Evolutionary conservation across 2,329 filamentous ascomycete genomes (phyloP).

Genomic region (Aschersonia sp.): DNA sequence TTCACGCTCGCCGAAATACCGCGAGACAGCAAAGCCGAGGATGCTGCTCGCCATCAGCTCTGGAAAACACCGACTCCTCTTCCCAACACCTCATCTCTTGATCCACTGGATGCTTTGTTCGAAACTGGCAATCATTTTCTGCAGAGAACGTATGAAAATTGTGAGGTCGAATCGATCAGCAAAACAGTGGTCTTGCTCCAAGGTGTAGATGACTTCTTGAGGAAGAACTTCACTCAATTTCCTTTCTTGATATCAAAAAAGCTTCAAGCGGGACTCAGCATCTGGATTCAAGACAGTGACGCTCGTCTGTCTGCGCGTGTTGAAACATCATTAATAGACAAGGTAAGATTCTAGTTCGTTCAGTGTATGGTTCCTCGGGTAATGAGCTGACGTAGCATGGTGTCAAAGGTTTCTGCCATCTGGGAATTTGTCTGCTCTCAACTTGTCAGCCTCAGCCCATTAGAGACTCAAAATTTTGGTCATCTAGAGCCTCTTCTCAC

Average conservation of each 20-base stretch:
- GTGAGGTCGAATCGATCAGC: not conserved
- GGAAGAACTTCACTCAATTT: not conserved
- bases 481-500: conserved; percentile 40
- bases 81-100: conserved; percentile 26
- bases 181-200: conserved; percentile 11
- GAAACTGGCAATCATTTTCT: conserved; percentile 40
- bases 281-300: conserved; percentile 49
- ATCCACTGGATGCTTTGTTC: conserved; percentile 56
- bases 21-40: conserved; percentile 46
- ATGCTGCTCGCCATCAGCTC: conserved; percentile 48
- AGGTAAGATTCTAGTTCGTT: not conserved
- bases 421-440: conserved; percentile 35
- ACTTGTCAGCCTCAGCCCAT: conserved; percentile 18
- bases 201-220: conserved; percentile 23
- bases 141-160: conserved; percentile 34
- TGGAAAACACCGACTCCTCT: conserved; percentile 32
- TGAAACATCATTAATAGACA: conserved; percentile 25
- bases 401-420: conserved; percentile 10
- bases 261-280: conserved; percentile 45
- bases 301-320: conserved; percentile 17
- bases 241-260: conserved; percentile 6
- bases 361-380: too few relatives aligned
- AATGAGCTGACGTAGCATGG: conserved; percentile 11
- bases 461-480: conserved; percentile 30
- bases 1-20: conserved; percentile 37